These are phyloP conservation scores for Globisporangium mamillatum DNA, from an alignment of 352 stramenopile species.

Conservation along the genomic window DNA sequence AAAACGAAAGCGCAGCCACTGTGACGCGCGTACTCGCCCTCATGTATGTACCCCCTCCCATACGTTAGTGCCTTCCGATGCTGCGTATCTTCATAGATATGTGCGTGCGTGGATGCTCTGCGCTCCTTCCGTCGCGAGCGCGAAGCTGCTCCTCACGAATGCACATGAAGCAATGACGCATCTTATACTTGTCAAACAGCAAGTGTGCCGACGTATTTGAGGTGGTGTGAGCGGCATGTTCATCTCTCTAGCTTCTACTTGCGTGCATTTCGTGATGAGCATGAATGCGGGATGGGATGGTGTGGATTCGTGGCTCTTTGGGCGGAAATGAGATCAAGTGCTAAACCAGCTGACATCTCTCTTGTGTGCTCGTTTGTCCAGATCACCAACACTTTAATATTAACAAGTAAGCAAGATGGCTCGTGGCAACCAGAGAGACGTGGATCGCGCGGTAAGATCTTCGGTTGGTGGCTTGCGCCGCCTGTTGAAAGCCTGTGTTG, in stretches of 20 bases:
- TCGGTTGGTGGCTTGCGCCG: background rate
- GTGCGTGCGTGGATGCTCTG: no score
- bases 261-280: background rate
- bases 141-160: background rate
- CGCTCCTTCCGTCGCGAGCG: no score
- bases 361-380: background rate
- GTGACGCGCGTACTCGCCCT: no score
- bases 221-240: background rate
- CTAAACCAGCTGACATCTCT: background rate
- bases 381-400: background rate
- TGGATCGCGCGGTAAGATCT: slow-evolving; percentile 54
- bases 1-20: background rate
- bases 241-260: background rate
- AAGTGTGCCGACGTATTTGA: background rate
- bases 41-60: background rate
- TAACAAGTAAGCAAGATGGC: slow-evolving; percentile 38
- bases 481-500: background rate
- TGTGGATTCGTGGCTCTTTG: background rate
- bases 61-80: no score
- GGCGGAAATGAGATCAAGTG: background rate
- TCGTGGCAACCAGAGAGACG: slow-evolving; percentile 80
- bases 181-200: background rate
- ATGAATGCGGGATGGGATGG: background rate
- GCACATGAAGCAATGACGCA: background rate
- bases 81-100: no score